Base-by-base conservation (phyloP, 441 rosid genomes). In the Erysimum cheiri region DNA sequence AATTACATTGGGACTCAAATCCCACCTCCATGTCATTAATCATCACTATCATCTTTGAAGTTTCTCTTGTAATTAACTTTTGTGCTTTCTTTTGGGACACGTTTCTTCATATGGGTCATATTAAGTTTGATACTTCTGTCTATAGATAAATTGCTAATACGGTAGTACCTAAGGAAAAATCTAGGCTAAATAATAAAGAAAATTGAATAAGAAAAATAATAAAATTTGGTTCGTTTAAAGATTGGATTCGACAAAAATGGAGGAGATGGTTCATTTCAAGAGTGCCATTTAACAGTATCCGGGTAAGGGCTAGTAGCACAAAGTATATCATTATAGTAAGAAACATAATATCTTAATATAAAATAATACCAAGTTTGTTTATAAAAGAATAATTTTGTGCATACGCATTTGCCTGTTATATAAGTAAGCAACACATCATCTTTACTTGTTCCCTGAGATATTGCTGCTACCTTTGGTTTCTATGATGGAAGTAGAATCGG, bases 21-120 rank as follows among this genome's bases (percentile, higher is more conserved):
- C 44, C 80, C 80, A 64, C 80, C 80, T 28, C 80, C 80, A 53
- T 71, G 80, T 46, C 67, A 40, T 36, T 70, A 64, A 61, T 44
- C 33, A 26, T 53, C 41, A 54, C 14, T 26, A 48, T 26, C 9
- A 11, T 28, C 33, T 22, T 56, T 71, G 22, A 41, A 39, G n/a
- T 32, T 64, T 57, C 15, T 64, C 12, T 59, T 31, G 62, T 66
- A 66, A 8, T 40, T n/a, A 37, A 48, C 32, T 11, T 50, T 3
- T 26, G 22, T 53, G 22, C 46, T 61, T 62, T 55, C 37, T 55
- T 62, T 62, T 62, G 12, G 14, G 53, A 54, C 48, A 67, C 32
- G 10, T 52, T 73, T 53, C 43, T 74, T 73, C 72, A 59, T 33
- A 59, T 65, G 60, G 63, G 57, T 55, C 60, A 36, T 24, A 15